Evolutionary conservation across 129 eudicot species (phyloP), one percentile per base, ranked within the genome.

Genomic region (Pseudognaphalium luteoalbum): DNA sequence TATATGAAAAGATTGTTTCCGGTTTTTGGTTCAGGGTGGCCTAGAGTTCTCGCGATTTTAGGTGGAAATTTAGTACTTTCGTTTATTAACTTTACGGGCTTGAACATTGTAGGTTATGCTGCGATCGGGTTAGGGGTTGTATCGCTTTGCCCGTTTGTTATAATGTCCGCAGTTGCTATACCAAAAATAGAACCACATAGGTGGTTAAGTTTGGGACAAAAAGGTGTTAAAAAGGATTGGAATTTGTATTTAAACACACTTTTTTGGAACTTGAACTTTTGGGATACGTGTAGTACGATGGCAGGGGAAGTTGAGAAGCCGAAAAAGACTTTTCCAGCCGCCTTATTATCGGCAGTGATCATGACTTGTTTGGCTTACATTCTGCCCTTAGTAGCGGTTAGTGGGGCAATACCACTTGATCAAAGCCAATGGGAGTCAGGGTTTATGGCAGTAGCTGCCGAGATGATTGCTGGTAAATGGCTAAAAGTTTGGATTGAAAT

Each of bases 401-500:
- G 32, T 1, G 66, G 66, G 8, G 66, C 66, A 1, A 8, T 61
- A 2, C 6, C 22, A 2, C 1, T 64, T 64, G 69, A 64, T 15
- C 69, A 64, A 64, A 64, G 0, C 3, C 21, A 30, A 30, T 64
- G 44, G 69, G 69, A 64, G 0, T 29, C 44, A 9, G 69, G 69
- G 14, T 61, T 20, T 44, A 79, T 85, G 86, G 84, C 84, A 2
- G 75, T 71, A 29, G 86, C 86, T 1, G 89, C 84, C 0, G 59
- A 51, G 51, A 67, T n/a, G 39, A 82, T 85, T 11, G 72, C 80
- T 1, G 89, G 89, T 1, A 71, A 66, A 7, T 82, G 86, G 89
- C 66, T 85, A 42, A 82, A 82, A 57, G 47, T 79, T 16, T 85
- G 84, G 86, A 80, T 82, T 17, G 80, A 82, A 6, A 64, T 64